Evolutionary conservation across 352 stramenopile species (phyloP).

Genomic region (Aphanomyces astaci): DNA sequence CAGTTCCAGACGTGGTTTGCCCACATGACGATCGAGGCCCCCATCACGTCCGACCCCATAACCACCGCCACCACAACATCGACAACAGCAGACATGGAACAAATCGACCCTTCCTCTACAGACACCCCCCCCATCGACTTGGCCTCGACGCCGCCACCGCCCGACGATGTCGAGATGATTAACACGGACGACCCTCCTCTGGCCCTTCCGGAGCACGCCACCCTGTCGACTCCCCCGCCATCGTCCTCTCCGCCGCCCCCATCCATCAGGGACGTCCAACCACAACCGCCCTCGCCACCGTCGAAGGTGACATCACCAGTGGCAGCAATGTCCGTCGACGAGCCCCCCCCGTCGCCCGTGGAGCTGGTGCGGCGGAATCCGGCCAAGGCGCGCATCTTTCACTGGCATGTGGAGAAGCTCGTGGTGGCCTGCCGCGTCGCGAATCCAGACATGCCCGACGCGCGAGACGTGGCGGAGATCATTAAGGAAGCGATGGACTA

Average conservation of each 20-base stretch:
- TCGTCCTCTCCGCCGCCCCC: no score
- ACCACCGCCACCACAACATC: no score
- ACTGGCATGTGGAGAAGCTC: conserved; percentile 8
- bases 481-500: conserved; percentile 14
- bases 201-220: neutral
- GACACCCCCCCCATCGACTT: neutral
- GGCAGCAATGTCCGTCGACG: neutral
- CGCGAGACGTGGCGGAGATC: neutral
- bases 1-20: conserved; percentile 2
- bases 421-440: neutral
- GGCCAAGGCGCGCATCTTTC: neutral
- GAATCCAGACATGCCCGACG: neutral
- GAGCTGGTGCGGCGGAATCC: neutral
- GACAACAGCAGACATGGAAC: neutral
- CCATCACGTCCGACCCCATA: no score
- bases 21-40: neutral
- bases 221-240: neutral
- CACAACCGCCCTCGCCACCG: neutral
- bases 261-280: neutral
- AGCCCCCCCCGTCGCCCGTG: neutral
- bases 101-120: neutral
- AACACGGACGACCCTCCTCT: no score
- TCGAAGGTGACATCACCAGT: neutral
- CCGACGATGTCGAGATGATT: no score
- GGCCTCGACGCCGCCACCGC: neutral